Evolutionary conservation across 768 basidiomycete species (phyloP).

Genomic region (Panaeolus cyanescens): DNA sequence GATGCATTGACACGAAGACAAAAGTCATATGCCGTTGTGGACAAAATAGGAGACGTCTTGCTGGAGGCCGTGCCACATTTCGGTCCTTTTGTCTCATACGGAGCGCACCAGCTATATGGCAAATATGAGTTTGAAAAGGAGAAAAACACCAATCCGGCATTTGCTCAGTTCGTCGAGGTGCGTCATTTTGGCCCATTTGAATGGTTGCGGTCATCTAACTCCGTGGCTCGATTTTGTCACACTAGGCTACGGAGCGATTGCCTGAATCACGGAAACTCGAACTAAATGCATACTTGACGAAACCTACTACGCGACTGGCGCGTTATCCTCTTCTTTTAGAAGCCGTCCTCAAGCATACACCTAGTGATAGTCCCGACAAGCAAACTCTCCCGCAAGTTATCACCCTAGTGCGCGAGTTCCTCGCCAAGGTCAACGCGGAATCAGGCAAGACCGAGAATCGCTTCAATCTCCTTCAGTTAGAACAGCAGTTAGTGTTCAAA

Average conservation of each 20-base stretch:
- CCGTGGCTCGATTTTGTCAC: background rate
- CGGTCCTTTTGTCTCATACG: slow-evolving; percentile 92
- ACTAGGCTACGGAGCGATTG: slow-evolving; percentile 82
- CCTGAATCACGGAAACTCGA: slow-evolving; percentile 97
- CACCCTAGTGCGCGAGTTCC: slow-evolving; percentile 74
- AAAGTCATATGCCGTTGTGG: slow-evolving; percentile 92
- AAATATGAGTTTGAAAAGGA: slow-evolving; percentile 99
- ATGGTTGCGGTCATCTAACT: background rate
- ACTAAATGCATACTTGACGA: slow-evolving; percentile 96
- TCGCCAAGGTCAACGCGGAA: slow-evolving; percentile 88
- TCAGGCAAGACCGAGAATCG: slow-evolving; percentile 95
- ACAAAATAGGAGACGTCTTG: slow-evolving; percentile 89
- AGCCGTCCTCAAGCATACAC: slow-evolving; percentile 90
- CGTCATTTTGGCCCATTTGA: slow-evolving; percentile 24
- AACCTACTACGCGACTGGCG: slow-evolving; percentile 97
- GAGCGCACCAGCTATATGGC: slow-evolving; percentile 95
- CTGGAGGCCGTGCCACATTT: slow-evolving; percentile 87
- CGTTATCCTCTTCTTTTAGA: slow-evolving; percentile 92
- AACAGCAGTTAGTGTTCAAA: slow-evolving; percentile 87
- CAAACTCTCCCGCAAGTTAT: slow-evolving; percentile 74
- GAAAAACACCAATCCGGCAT: slow-evolving; percentile 89
- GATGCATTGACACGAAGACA: slow-evolving; percentile 95
- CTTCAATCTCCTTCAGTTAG: slow-evolving; percentile 92
- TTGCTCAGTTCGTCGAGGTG: slow-evolving; percentile 95
- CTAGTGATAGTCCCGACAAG: slow-evolving; percentile 89